A percentile compares a stretch with the other conserved stretches of the same genome.
Evolutionary conservation across 441 rosid genomes (phyloP).

Genomic region (Euphorbia corollata): DNA sequence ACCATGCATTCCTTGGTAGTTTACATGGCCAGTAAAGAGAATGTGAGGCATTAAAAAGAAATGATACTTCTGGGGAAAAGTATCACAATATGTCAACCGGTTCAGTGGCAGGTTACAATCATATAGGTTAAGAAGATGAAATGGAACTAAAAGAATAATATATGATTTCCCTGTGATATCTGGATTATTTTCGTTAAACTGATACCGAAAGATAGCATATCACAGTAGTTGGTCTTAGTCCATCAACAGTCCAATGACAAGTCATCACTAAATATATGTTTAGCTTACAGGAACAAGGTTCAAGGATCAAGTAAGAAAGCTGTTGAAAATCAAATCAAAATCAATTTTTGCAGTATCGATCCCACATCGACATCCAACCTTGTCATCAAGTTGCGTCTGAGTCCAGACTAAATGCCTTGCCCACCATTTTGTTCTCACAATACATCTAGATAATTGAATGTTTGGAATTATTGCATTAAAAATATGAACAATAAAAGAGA

Average conservation of each 20-base stretch:
- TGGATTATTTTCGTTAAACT: background rate
- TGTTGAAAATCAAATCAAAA: background rate
- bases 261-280: background rate
- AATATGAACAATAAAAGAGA: background rate
- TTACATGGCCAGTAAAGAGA: background rate
- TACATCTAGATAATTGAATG: background rate
- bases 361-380: conserved; percentile 4
- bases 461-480: background rate
- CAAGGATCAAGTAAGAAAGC: background rate
- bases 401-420: background rate
- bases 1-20: background rate
- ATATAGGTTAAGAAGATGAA: background rate
- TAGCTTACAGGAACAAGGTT: background rate
- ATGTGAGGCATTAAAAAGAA: background rate
- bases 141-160: background rate
- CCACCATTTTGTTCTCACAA: background rate
- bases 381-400: background rate
- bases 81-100: background rate
- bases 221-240: background rate
- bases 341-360: background rate
- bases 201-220: background rate
- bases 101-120: background rate
- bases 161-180: background rate
- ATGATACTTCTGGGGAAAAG: background rate
- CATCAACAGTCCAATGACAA: background rate